Conservation (phyloP, 78 protist genomes). For the Monosiga brevicollis region DNA sequence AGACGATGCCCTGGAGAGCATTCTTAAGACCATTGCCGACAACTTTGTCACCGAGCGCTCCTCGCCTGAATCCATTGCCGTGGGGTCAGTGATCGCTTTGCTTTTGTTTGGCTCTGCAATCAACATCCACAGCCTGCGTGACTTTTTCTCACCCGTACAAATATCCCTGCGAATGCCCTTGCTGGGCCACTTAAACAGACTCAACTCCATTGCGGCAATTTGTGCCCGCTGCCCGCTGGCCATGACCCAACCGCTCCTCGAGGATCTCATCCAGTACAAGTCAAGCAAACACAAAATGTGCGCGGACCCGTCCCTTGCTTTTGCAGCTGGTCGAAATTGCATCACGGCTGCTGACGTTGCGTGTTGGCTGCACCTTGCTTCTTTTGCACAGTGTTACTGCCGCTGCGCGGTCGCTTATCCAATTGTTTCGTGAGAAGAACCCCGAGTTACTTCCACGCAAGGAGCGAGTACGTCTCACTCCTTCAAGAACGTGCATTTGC, state of each 20-base stretch:
- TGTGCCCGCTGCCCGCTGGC: conserved; percentile 67
- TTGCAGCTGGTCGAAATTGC: too few relatives aligned
- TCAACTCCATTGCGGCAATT: conserved; percentile 76
- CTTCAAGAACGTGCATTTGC: conserved; percentile 1
- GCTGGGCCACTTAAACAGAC: too few relatives aligned
- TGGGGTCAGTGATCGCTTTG: too few relatives aligned
- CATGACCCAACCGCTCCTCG: conserved; percentile 52
- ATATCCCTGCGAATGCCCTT: too few relatives aligned
- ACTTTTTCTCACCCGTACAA: too few relatives aligned
- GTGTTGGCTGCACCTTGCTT: too few relatives aligned
- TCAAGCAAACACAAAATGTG: conserved; percentile 47
- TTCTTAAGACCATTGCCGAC: conserved; percentile 55
- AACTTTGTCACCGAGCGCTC: conserved; percentile 73
- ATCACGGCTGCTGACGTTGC: too few relatives aligned
- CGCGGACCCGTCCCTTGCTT: too few relatives aligned
- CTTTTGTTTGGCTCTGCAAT: not conserved
- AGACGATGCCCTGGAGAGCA: conserved; percentile 75
- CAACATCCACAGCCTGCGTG: conserved; percentile 1
- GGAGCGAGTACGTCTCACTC: conserved; percentile 7
- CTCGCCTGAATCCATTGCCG: conserved; percentile 64
- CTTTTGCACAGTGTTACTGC: conserved; percentile 64
- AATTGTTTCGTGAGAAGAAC: conserved; percentile 49
- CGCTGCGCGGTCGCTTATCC: conserved; percentile 67
- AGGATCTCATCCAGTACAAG: conserved; percentile 61
- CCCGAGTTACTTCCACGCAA: conserved; percentile 64